These are phyloP conservation scores for Saccharomycopsis crataegensis DNA, from an alignment of 1,139 yeast genomes.

Conservation along the genomic window DNA sequence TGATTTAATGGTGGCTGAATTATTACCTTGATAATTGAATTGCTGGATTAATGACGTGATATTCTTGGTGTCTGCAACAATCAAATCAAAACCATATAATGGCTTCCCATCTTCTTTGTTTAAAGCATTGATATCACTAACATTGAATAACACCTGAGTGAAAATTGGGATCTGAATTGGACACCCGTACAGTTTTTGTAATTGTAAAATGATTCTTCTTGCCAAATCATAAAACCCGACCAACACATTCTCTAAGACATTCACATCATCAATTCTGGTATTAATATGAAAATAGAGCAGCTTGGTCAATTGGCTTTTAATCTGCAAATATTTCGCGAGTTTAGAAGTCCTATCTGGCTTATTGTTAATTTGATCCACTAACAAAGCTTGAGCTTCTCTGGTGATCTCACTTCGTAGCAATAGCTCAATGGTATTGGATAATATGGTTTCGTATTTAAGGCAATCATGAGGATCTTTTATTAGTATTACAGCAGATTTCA, in stretches of 20 bases:
- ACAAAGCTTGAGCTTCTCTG: background rate
- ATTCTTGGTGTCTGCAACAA: background rate
- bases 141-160: conserved; percentile 18
- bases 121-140: background rate
- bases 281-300: conserved; percentile 3
- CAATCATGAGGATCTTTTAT: conserved; percentile 1
- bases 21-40: too few relatives aligned
- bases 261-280: conserved; percentile 7
- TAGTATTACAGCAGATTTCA: conserved; percentile 2
- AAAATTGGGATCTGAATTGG: conserved; percentile 3
- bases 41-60: too few relatives aligned
- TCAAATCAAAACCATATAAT: background rate
- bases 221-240: conserved; percentile 11
- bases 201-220: conserved; percentile 8
- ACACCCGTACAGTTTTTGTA: background rate
- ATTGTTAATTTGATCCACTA: background rate
- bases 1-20: background rate
- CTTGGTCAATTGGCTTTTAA: background rate
- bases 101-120: background rate
- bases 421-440: background rate
- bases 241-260: conserved; percentile 8
- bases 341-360: background rate
- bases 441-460: background rate
- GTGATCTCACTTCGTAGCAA: background rate
- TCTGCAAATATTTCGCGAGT: background rate